A percentile compares a stretch with the other conserved stretches of the same genome.
Conservation (phyloP, 2,329 filamentous ascomycete genomes). For the Epichloe gansuensis region DNA sequence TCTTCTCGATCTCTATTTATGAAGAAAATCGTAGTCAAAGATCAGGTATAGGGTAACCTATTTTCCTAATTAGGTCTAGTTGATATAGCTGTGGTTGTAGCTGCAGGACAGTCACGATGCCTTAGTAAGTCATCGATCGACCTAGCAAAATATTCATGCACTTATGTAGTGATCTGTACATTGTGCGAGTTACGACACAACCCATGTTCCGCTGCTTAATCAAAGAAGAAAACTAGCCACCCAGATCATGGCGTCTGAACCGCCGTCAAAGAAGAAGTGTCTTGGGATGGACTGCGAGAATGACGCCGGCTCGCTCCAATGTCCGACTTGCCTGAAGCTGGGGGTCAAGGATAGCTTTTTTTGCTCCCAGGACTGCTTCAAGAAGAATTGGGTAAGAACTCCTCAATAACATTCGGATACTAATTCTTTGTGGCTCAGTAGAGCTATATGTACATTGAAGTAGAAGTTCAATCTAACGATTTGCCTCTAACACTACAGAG, state of each 20-base stretch:
- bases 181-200: background rate
- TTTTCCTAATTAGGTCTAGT: no score
- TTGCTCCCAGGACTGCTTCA: slow-evolving; percentile 98
- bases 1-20: no score
- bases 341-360: slow-evolving; percentile 78
- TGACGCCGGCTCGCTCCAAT: slow-evolving; percentile 75
- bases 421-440: background rate
- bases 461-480: background rate
- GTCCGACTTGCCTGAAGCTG: slow-evolving; percentile 86
- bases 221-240: background rate
- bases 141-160: no score
- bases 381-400: slow-evolving; percentile 80
- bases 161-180: background rate
- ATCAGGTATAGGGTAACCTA: no score
- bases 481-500: slow-evolving; percentile 36
- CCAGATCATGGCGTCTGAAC: slow-evolving; percentile 31
- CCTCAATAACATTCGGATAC: background rate
- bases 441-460: background rate
- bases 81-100: no score
- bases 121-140: no score
- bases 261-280: slow-evolving; percentile 54
- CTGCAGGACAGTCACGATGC: no score
- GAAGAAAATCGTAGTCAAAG: no score
- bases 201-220: background rate
- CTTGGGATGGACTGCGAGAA: slow-evolving; percentile 74